Base-by-base conservation (phyloP, 345 rosid species). In the Aquilaria sinensis region DNA sequence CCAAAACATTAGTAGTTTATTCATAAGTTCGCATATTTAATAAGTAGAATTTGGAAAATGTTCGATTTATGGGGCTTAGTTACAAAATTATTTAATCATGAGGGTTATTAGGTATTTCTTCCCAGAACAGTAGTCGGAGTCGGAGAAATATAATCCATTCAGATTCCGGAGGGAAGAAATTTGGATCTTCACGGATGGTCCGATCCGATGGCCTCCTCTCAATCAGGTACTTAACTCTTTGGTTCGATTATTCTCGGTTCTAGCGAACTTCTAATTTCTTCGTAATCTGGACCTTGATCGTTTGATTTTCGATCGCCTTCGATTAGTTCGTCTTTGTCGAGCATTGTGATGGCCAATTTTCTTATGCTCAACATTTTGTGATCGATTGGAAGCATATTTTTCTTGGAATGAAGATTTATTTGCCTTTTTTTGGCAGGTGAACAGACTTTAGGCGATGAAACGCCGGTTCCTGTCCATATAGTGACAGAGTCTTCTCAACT, bases 401-500 rank as follows among this genome's bases (percentile, higher is more conserved):
- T 16, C 45, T 29, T 15, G 9, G 37, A 41, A 14, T 31, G 46
- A 47, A 10, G 51, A 6, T 41, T 34, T 37, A 1, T 47, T 32
- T 46, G 15, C n/a, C 48, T 55, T 12, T 45, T 37, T 56, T 51
- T 57, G 60, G 56, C 61, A 81, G 93, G 83, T n/a, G 85, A 78
- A 9, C 75, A 73, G 58, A 67, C 76, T 57, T 62, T 65, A 52
- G 82, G 76, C 63, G 73, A 76, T 46, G 90, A 77, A 67, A 77
- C 83, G 31, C 63, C 65, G 53, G 83, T 88, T 76, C 90, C 96
- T 6, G 74, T 90, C 57, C 77, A 75, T 55, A 71, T 90, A 51
- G 97, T 90, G 61, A 86, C 80, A 3, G 69, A 75, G 61, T 80
- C 92, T 47, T 78, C 80, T 66, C 89, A 90, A 70, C 97, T 93